Base-by-base conservation (phyloP, 345 rosid genomes). In the Ceriops tagal region DNA sequence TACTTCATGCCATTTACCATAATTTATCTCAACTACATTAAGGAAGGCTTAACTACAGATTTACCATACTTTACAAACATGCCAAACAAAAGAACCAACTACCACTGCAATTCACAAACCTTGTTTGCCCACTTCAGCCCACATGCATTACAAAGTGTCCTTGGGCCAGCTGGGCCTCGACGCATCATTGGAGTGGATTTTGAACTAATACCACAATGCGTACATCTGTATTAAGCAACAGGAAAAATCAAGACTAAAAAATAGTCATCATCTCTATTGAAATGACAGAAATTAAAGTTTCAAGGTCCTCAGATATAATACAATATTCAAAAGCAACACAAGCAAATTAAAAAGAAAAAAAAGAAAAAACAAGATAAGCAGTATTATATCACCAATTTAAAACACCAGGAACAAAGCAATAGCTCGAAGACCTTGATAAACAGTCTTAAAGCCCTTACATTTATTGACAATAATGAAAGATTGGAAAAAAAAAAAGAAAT, bases 111-210 rank as follows among this genome's bases (percentile, higher is more conserved):
- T 22, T 55, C 24, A 22, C 28, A 37, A 28, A 76, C 81, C 81
- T 82, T 82, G 62, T 74, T 82, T 43, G 82, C 83, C 81, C 85
- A 82, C 80, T 76, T 79, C 67, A 82, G 85, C 68, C 85, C 85
- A 30, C 85, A 82, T 57, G 85, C 85, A 73, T 82, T 82, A 39
- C 80, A 77, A 30, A 77, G 76, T 19, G 80, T 77, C 64, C 80
- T 68, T 51, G 76, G 73, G 68, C 85, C 83, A 71, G 81, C 68
- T 53, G 85, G 85, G 28, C 85, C 85, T 61, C 85, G 83, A 15
- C 81, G 85, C 85, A 82, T 82, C 81, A 79, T 71, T 37, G 85
- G 85, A 66, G 85, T 82, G 7, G 75, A 68, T 67, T 76, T 82
- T 16, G 80, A 79, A 63, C 77, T 76, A 52, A 71, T 78, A 68